Conservation (phyloP, 2,329 filamentous ascomycete species). For the Pyricularia pennisetigena region DNA sequence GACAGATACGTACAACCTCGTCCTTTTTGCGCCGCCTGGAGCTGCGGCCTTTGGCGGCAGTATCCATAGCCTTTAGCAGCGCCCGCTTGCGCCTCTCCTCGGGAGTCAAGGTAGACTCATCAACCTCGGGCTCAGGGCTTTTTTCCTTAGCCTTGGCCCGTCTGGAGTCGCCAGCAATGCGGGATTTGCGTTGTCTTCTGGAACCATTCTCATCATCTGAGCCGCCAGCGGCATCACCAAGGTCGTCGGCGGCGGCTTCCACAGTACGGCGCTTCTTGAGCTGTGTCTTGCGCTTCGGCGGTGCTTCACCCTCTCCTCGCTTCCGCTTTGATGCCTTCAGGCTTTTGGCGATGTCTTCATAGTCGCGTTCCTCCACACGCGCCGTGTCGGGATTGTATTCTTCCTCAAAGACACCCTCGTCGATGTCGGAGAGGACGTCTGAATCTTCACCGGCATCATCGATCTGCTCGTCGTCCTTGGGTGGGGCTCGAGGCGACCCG, state of each 20-base stretch:
- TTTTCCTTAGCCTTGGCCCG: slow-evolving; percentile 26
- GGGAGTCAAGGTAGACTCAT: slow-evolving; percentile 71
- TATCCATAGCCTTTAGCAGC: slow-evolving; percentile 79
- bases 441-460: slow-evolving; percentile 32
- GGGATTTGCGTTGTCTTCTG: slow-evolving; percentile 18
- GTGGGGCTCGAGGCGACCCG: slow-evolving; percentile 1
- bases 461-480: slow-evolving; percentile 9
- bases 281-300: slow-evolving; percentile 59
- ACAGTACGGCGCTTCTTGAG: slow-evolving; percentile 53
- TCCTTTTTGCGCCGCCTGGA: slow-evolving; percentile 73
- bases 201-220: slow-evolving; percentile 25
- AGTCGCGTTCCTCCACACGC: slow-evolving; percentile 54
- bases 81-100: slow-evolving; percentile 78
- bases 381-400: slow-evolving; percentile 58
- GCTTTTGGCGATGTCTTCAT: slow-evolving; percentile 54
- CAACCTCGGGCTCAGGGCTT: slow-evolving; percentile 42
- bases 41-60: slow-evolving; percentile 71
- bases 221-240: slow-evolving; percentile 28
- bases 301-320: slow-evolving; percentile 49
- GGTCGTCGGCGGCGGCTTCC: slow-evolving; percentile 42
- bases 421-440: slow-evolving; percentile 55
- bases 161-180: slow-evolving; percentile 32
- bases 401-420: slow-evolving; percentile 60
- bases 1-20: slow-evolving; percentile 60
- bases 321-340: slow-evolving; percentile 57